Base-by-base conservation (phyloP, 139 green algal genomes). In the Marvania coccoides region DNA sequence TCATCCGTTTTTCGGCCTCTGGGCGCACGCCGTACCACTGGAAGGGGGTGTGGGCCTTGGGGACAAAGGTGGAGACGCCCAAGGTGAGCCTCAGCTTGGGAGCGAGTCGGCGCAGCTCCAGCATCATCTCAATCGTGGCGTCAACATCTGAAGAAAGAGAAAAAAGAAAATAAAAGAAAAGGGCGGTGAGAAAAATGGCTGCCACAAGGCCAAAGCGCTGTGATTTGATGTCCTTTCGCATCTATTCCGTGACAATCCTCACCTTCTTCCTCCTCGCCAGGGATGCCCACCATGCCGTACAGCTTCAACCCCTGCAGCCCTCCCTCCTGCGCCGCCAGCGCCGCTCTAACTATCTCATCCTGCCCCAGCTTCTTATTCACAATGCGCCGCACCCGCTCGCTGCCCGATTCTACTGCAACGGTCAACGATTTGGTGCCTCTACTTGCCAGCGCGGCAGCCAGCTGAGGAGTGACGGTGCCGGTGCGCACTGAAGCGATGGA, bases 231-330 rank as follows among this genome's bases (percentile, higher is more conserved):
- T 12, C 19, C 19, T 26, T 26, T 12, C 9, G 36, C 34, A 59
- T 59, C 12, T 59, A 59, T 26, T 12, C 19, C 36, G 36, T 9
- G 12, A 10, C 2, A 15, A 24, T 33, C n/a, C 64, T 4, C 47
- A 73, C 58, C 67, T 19, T 70, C 61, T 23, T 76, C 69, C 33
- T 58, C 38, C 68, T 84, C 77, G 13, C 77, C 77, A n/a, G 77
- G 77, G 36, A 84, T 54, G 2, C 77, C 77, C 23, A 83, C 77
- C 77, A 84, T 84, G 19, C 70, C 75, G 31, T 84, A 84, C 36
- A 84, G 65, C 69, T 84, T 84, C 26, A 84, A 40, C 4, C 36
- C 63, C 31, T 82, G 48, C 45, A 84, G 58, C 5, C 77, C 77
- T 4, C 75, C 77, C 31, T 71, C 59, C 61, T 84, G 74, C 26